Base-by-base conservation (phyloP, 1,284 basidiomycete species). In the Ustilago trichophora region DNA sequence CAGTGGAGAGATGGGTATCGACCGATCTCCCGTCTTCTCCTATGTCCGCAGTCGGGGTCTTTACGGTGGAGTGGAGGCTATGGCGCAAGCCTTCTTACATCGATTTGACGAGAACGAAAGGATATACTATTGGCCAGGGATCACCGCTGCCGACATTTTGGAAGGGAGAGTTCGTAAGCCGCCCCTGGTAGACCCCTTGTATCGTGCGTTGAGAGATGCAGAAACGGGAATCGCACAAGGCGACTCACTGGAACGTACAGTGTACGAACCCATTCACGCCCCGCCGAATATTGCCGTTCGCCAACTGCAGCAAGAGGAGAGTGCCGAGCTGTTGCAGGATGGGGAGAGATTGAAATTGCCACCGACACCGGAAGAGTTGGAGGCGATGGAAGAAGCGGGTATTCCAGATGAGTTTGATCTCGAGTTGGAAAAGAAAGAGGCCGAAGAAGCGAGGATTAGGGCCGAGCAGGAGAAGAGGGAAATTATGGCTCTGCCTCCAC, bases 151-250 rank as follows among this genome's bases (percentile, higher is more conserved):
- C 2, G 77, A 79, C 34, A 78, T 80, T 31, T 45, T 80, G 6
- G 68, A 68, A 16, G 78, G 77, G 3, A 74, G 73, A 31, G 77
- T 73, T 3, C 41, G 78, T 5, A 77, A 83, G 3, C 86, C 86
- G 0, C 76, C 71, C 3, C 82, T 84, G 63, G 84, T 83, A 1
- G 80, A 78, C 10, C 56, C 76, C 1, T 78, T 87, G 6, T 77
- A 83, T 41, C 34, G 77, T 9, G 84, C 85, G 0, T 75, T 87
- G 6, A 59, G 78, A 9, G 85, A 85, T 47, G 85, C 86, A n/a
- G 85, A 85, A 52, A 75, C 82, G 0, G 86, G 86, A n/a, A 63
- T 72, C 12, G 85, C 86, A 0, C 86, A 87, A 58, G 78, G 80
- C 8, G 71, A 74, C 7, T 72, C 70, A 32, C 62, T 82, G 3